Evolutionary conservation across 2,329 filamentous ascomycete genomes (phyloP).

Genomic region (Penicillium decumbens): DNA sequence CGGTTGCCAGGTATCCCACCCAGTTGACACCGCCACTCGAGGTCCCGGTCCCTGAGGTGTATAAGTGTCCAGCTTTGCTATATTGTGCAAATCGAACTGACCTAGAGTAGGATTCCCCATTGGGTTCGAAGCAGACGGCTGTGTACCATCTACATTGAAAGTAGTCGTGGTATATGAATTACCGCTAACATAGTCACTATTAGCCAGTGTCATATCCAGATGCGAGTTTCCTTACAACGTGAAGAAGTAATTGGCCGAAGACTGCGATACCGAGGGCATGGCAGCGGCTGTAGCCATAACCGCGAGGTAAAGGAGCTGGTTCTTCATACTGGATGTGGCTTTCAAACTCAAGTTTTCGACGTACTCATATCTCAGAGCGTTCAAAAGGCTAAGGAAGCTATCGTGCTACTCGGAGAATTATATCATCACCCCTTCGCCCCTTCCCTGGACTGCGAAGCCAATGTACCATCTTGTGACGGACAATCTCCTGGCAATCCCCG

Average conservation of each 20-base stretch:
- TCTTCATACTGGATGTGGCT: slow-evolving; percentile 8
- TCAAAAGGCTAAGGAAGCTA: neutral
- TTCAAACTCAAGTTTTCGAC: neutral
- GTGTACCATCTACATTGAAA: slow-evolving; percentile 51
- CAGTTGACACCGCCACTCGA: slow-evolving; percentile 51
- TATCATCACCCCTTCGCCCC: neutral
- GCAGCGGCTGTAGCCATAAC: slow-evolving; percentile 16
- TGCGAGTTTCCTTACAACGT: slow-evolving; percentile 35
- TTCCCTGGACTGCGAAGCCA: neutral
- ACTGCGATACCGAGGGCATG: slow-evolving; percentile 11
- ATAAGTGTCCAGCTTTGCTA: neutral
- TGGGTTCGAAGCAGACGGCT: slow-evolving; percentile 53
- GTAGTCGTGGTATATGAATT: slow-evolving; percentile 59
- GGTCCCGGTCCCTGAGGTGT: slow-evolving; percentile 45
- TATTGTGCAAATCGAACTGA: slow-evolving; percentile 29
- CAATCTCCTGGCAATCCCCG: neutral
- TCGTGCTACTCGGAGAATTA: neutral
- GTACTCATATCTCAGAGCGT: neutral
- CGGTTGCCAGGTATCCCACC: slow-evolving; percentile 48
- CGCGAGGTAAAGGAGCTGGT: slow-evolving; percentile 7
- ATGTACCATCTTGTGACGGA: neutral
- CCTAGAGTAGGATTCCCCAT: slow-evolving; percentile 55
- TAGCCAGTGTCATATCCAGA: neutral
- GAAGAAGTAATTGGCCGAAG: slow-evolving; percentile 36
- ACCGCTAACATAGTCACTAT: slow-evolving; percentile 39